Percentiles rank a stretch among this genome's conserved stretches.
phyloP scores from a whole-genome alignment of 768 basidiomycete species.

The Mycena epipterygia region DNA sequence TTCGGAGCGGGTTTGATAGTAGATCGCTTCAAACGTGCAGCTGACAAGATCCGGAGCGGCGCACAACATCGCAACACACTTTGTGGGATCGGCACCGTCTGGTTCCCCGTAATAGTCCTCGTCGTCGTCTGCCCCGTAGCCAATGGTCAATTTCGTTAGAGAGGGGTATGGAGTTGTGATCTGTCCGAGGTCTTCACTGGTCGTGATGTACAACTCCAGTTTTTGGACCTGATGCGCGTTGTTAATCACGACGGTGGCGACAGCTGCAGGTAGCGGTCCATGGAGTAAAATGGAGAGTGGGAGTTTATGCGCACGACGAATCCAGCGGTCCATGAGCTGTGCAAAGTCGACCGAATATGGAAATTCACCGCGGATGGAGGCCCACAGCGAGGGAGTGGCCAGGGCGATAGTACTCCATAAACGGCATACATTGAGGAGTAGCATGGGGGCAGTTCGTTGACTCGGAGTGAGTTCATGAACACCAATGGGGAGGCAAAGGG shows the following conservation, averaged over 20 bases:
- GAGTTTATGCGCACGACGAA: background rate
- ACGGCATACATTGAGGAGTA: background rate
- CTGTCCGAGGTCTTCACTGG: background rate
- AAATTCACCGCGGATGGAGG: background rate
- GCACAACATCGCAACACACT: background rate
- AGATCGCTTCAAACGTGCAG: background rate
- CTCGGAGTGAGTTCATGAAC: background rate
- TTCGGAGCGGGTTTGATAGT: background rate
- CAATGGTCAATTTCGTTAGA: background rate
- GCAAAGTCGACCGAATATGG: background rate
- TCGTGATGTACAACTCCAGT: background rate
- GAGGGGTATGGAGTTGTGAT: background rate
- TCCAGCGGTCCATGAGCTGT: background rate
- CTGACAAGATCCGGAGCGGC: background rate
- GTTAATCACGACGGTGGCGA: background rate
- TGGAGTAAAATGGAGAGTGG: background rate
- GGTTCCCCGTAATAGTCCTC: background rate
- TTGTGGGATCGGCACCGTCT: background rate
- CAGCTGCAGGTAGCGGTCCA: background rate
- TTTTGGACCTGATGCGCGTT: background rate
- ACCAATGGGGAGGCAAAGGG: background rate
- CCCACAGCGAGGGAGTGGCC: conserved; percentile 2
- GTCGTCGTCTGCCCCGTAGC: background rate
- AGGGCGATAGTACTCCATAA: conserved; percentile 2
- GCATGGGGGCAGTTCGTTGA: background rate